These are phyloP conservation scores for Cercospora canescens DNA, from an alignment of 2,329 filamentous ascomycete species.

Conservation along the genomic window DNA sequence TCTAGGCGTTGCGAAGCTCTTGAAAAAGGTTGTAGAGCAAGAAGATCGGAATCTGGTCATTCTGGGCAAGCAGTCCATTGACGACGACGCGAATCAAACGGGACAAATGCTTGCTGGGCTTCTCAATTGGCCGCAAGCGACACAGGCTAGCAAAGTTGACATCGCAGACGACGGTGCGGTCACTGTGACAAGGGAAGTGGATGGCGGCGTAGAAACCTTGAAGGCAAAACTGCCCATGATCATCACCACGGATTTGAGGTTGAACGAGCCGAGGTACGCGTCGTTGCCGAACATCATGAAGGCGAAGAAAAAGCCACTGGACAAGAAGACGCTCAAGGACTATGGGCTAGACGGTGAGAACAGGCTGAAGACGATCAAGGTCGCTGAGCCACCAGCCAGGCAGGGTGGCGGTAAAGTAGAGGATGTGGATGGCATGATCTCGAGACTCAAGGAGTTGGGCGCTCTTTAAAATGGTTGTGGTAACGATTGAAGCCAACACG, in stretches of 20 bases:
- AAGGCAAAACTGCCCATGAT: conserved; percentile 84
- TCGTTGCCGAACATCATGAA: conserved; percentile 99
- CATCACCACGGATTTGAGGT: conserved; percentile 88
- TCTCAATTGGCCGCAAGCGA: conserved; percentile 90
- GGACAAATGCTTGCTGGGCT: conserved; percentile 97
- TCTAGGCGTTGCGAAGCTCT: conserved; percentile 84
- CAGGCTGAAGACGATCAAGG: conserved; percentile 86
- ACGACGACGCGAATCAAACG: conserved; percentile 93
- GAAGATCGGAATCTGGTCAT: conserved; percentile 91
- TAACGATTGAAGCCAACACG: conserved; percentile 3
- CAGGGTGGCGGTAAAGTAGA: conserved; percentile 97
- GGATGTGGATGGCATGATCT: conserved; percentile 91
- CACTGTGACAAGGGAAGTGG: conserved; percentile 85
- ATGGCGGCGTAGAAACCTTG: conserved; percentile 91
- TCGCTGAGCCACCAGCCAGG: conserved; percentile 80
- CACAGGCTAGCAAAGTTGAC: conserved; percentile 82
- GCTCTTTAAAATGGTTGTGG: conserved; percentile 61
- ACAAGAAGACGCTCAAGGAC: conserved; percentile 85
- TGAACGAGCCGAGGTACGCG: conserved; percentile 95
- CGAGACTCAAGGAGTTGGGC: conserved; percentile 93
- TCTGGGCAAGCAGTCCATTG: conserved; percentile 96
- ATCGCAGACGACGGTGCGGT: conserved; percentile 67
- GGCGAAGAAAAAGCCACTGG: conserved; percentile 99
- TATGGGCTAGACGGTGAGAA: conserved; percentile 73
- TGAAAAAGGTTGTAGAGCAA: conserved; percentile 74